Evolutionary conservation across 1,139 yeast species (phyloP), one percentile per base, ranked within the genome.

Genomic region (Blastobotrys raffinosifermentans): DNA sequence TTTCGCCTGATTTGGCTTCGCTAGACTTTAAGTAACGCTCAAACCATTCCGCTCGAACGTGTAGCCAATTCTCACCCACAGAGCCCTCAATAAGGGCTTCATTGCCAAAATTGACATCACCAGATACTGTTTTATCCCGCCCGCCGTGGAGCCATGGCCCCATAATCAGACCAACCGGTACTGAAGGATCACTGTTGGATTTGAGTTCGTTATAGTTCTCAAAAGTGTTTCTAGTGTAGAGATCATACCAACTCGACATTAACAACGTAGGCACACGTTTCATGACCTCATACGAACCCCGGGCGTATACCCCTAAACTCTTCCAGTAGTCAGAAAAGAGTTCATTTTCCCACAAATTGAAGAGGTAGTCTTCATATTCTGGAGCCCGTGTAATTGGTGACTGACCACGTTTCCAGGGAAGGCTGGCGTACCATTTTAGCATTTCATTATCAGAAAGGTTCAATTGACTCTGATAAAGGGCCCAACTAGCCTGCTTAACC

Each of bases 231-330:
- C 25, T 15, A 17, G 33, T 37, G 21, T 37, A 37, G 3, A 19
- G 17, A 19, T 37, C 40, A 19, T 37, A 37, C 40, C 40, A 37
- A 25, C 40, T 27, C n/a, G 40, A 37, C 37, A 37, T 33, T n/a
- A 37, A 33, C 10, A 37, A 13, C 6, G 40, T 37, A 4, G 37
- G 40, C 11, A 37, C 23, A 16, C 30, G 29, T 4, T 15, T 13
- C 33, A 37, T 37, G 14, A 23, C 26, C 6, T 32, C 7, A 16
- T 37, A 37, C 18, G 32, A 32, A 6, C 36, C 40, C 15, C 26
- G 27, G 18, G 37, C 32, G 21, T 33, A 37, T 10, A 37, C 26
- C 21, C 40, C 40, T 15, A 32, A 14, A 21, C 26, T 31, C 22
- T 37, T 37, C 40, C 40, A 37, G 17, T 19, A 37, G 20, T 27